These are phyloP conservation scores for Fusarium sacchari DNA, from an alignment of 2,329 filamentous ascomycete genomes.

Conservation along the genomic window DNA sequence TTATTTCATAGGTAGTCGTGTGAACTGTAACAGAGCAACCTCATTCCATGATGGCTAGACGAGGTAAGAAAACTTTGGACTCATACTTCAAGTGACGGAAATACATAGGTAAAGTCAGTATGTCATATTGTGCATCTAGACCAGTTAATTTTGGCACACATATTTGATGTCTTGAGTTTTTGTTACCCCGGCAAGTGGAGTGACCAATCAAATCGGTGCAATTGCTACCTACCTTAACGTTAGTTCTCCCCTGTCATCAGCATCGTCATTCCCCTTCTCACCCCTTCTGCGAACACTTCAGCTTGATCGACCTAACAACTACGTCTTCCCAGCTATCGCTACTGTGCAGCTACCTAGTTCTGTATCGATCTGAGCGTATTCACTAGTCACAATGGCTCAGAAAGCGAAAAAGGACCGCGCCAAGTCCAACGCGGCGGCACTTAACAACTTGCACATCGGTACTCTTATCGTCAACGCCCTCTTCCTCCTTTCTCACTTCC, in stretches of 20 bases:
- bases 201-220: constrained; percentile 16
- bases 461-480: constrained; percentile 76
- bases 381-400: constrained; percentile 63
- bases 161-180: background rate
- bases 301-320: background rate
- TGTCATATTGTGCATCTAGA: background rate
- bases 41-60: background rate
- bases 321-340: background rate
- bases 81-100: background rate
- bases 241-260: constrained; percentile 5
- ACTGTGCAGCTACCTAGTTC: background rate
- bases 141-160: background rate
- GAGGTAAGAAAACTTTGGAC: background rate
- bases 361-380: background rate
- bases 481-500: constrained; percentile 78
- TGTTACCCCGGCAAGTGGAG: constrained; percentile 24
- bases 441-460: constrained; percentile 85
- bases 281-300: constrained; percentile 1
- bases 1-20: background rate
- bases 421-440: constrained; percentile 78
- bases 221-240: background rate
- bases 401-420: constrained; percentile 75
- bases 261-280: constrained; percentile 28
- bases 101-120: background rate
- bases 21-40: background rate